A percentile compares a stretch with the other conserved stretches of the same genome.
phyloP scores from a whole-genome alignment of 2,329 filamentous ascomycete species.

The Aureobasidium mangrovei region DNA sequence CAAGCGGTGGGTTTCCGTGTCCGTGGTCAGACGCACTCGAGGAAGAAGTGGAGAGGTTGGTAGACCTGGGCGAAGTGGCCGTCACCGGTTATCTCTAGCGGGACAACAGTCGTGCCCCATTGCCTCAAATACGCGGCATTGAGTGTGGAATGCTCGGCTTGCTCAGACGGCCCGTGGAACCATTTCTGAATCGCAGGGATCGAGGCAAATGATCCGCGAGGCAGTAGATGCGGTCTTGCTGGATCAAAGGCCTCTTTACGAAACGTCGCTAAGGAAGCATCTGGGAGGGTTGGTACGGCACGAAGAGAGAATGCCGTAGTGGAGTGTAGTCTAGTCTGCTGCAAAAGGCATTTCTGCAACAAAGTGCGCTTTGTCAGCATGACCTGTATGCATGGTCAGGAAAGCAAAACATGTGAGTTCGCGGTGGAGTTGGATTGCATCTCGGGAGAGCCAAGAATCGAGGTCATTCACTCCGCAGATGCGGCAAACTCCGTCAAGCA shows the following conservation, averaged over 20 bases:
- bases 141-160: conserved; percentile 19
- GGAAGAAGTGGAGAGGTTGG: conserved; percentile 56
- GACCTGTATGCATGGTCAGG: neutral
- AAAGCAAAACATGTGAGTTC: neutral
- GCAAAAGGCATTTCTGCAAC: neutral
- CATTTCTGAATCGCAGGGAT: conserved; percentile 51
- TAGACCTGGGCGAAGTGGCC: conserved; percentile 48
- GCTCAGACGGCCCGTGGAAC: conserved; percentile 40
- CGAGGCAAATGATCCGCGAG: conserved; percentile 32
- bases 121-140: conserved; percentile 38
- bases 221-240: conserved; percentile 45
- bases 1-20: neutral
- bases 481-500: conserved; percentile 7
- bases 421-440: too few relatives aligned
- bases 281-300: conserved; percentile 20
- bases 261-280: conserved; percentile 37
- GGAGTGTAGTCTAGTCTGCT: conserved; percentile 14
- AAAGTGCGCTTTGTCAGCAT: conserved; percentile 1
- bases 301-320: conserved; percentile 12
- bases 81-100: conserved; percentile 48
- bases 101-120: conserved; percentile 44
- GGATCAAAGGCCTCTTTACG: conserved; percentile 44
- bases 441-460: neutral
- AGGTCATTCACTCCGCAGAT: neutral
- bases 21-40: conserved; percentile 38